These are phyloP conservation scores for Colletotrichum falcatum DNA, from an alignment of 2,329 filamentous ascomycete species.

Conservation along the genomic window DNA sequence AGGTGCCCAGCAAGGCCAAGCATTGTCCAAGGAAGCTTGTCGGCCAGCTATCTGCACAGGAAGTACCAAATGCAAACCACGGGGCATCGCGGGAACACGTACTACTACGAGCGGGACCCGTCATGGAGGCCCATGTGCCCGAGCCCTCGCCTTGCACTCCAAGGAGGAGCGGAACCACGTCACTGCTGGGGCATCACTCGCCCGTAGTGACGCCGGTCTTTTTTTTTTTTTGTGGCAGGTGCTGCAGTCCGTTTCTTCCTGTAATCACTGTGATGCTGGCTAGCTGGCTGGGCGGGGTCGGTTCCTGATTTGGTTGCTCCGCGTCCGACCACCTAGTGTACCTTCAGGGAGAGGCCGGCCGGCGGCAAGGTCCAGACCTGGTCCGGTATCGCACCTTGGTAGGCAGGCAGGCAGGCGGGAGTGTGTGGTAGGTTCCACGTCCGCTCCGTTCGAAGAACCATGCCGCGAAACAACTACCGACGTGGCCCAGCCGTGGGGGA, in stretches of 20 bases:
- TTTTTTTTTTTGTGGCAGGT: background rate
- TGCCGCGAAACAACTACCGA: background rate
- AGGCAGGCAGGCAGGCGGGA: background rate
- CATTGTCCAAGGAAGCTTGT: constrained; percentile 26
- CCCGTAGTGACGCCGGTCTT: background rate
- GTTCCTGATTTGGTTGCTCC: background rate
- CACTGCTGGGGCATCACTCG: background rate
- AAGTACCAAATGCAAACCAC: background rate
- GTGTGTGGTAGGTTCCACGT: too few relatives aligned
- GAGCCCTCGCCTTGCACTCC: background rate
- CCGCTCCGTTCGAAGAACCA: background rate
- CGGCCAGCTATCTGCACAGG: constrained; percentile 1
- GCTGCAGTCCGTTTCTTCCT: background rate
- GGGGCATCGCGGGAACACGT: background rate
- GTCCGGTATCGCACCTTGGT: background rate
- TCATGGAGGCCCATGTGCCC: background rate
- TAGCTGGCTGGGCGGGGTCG: background rate
- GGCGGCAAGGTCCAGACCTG: background rate
- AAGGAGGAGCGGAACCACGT: background rate
- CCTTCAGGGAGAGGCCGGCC: background rate
- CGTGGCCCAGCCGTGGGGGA: background rate
- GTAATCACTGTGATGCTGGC: background rate
- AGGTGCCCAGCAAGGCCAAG: constrained; percentile 29
- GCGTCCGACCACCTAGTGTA: background rate
- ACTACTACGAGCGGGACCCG: background rate